These are phyloP conservation scores for Talaromyces rugulosus DNA, from an alignment of 2,329 filamentous ascomycete genomes.

Conservation along the genomic window DNA sequence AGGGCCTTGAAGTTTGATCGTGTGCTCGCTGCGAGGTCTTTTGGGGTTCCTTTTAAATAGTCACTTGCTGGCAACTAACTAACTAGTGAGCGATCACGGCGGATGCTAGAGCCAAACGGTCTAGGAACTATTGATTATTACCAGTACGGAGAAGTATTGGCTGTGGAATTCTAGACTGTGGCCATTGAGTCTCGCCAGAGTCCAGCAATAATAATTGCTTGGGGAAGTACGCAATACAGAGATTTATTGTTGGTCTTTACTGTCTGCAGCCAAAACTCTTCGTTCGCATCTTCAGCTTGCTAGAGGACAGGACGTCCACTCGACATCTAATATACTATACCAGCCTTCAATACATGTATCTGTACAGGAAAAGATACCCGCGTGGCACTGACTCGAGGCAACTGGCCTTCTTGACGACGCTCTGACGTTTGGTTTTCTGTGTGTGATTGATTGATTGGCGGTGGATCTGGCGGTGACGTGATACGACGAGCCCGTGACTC, in stretches of 20 bases:
- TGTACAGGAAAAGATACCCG: neutral
- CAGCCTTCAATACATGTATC: neutral
- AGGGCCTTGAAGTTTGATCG: too few species aligned
- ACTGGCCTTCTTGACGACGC: neutral
- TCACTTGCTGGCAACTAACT: neutral
- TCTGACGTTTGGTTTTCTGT: neutral
- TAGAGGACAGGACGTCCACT: neutral
- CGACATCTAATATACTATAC: neutral
- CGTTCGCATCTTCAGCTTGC: too few species aligned
- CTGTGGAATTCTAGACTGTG: neutral
- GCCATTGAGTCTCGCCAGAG: neutral
- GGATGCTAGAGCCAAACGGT: neutral
- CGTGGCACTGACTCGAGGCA: neutral
- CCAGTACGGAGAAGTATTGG: neutral
- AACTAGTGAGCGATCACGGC: neutral
- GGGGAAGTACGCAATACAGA: neutral
- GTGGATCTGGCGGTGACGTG: neutral
- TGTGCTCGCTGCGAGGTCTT: neutral
- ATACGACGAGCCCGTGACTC: neutral
- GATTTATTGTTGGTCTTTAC: neutral
- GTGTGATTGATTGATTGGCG: neutral
- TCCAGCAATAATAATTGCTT: neutral
- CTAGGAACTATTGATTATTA: neutral
- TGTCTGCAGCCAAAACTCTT: neutral
- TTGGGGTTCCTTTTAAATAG: neutral